Conservation (phyloP, 2,329 filamentous ascomycete species). For the Dendrostoma leiphaemia region DNA sequence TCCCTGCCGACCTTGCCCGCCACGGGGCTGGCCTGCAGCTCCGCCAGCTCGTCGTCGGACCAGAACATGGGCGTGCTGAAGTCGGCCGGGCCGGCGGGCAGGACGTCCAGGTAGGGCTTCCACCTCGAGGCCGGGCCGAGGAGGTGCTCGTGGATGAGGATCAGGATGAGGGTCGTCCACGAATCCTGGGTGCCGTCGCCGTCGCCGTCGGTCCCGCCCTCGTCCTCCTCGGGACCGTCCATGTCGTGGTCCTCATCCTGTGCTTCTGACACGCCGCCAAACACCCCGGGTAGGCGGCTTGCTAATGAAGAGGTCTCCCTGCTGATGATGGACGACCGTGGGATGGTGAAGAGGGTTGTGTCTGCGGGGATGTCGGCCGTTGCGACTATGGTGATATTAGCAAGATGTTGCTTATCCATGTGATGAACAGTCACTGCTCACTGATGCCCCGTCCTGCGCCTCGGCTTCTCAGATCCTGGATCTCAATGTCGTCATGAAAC, state of each 20-base stretch:
- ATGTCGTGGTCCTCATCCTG: slow-evolving; percentile 28
- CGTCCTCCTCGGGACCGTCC: slow-evolving; percentile 34
- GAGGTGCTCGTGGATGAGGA: slow-evolving; percentile 74
- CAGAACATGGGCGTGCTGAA: slow-evolving; percentile 95
- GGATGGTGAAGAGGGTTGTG: slow-evolving; percentile 78
- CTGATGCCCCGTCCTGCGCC: slow-evolving; percentile 56
- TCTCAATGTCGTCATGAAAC: slow-evolving; percentile 51
- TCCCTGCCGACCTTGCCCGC: slow-evolving; percentile 72
- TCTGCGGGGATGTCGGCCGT: slow-evolving; percentile 67
- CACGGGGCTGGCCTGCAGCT: slow-evolving; percentile 77
- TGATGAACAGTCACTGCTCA: slow-evolving; percentile 27
- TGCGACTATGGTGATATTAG: slow-evolving; percentile 56
- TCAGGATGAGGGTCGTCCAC: slow-evolving; percentile 65
- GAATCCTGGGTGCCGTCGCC: slow-evolving; percentile 42
- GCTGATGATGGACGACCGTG: slow-evolving; percentile 68
- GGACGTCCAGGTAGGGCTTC: slow-evolving; percentile 74
- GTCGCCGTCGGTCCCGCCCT: slow-evolving; percentile 38
- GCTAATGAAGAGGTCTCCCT: slow-evolving; percentile 69
- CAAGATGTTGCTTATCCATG: too few relatives aligned
- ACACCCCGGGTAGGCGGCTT: slow-evolving; percentile 52
- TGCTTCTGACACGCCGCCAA: slow-evolving; percentile 37
- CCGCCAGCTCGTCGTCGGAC: slow-evolving; percentile 64
- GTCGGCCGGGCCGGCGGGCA: slow-evolving; percentile 48
- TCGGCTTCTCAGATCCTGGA: slow-evolving; percentile 49
- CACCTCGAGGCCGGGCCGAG: slow-evolving; percentile 62